Evolutionary conservation across 345 rosid genomes (phyloP).

Genomic region (Acer negundo): DNA sequence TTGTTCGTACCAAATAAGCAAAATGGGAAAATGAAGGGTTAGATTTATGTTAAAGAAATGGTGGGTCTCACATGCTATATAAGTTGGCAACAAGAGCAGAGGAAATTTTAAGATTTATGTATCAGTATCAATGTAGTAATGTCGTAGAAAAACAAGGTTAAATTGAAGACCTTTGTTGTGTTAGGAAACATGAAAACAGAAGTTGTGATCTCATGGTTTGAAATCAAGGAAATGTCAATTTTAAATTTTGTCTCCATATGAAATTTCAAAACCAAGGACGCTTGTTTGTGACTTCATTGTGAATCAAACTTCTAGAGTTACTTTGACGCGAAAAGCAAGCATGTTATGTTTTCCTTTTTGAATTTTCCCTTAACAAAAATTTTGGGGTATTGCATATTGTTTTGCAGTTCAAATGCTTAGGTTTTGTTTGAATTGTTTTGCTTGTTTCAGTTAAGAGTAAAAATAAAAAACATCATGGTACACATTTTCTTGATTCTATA

Average conservation of each 20-base stretch:
- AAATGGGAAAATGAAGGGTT: too few relatives aligned
- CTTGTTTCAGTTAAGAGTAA: neutral
- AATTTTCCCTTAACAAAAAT: too few relatives aligned
- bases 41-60: too few relatives aligned
- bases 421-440: conserved; percentile 5
- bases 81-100: neutral
- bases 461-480: too few relatives aligned
- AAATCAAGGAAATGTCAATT: neutral
- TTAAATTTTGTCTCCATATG: too few relatives aligned
- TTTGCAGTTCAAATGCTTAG: neutral
- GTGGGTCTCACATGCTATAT: too few relatives aligned
- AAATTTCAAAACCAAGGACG: too few relatives aligned
- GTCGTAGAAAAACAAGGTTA: neutral
- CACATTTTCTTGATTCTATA: neutral
- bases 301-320: neutral
- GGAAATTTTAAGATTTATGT: neutral
- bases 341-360: neutral
- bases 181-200: neutral
- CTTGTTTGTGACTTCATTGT: neutral
- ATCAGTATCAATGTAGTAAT: neutral
- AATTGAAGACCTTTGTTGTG: neutral
- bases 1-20: too few relatives aligned
- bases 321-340: neutral
- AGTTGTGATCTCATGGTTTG: neutral
- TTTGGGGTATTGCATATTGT: too few relatives aligned